phyloP scores from a whole-genome alignment of 2,329 filamentous ascomycete species.

The Talaromyces sp. region DNA sequence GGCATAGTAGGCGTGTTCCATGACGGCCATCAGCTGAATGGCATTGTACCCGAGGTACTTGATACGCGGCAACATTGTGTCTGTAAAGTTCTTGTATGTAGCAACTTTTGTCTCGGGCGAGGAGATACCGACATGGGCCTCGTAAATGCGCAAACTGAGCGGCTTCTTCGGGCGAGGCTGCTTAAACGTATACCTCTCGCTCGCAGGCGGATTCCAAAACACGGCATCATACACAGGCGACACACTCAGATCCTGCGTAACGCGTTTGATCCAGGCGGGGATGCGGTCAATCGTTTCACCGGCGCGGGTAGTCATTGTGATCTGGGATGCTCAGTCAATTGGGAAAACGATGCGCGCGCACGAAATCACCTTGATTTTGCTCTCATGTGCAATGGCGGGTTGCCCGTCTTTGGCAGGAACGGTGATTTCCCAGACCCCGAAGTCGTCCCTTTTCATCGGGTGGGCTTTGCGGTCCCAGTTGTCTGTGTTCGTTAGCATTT shows the following conservation, averaged over 20 bases:
- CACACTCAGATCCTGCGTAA: constrained; percentile 84
- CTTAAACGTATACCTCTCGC: constrained; percentile 78
- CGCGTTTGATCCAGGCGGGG: constrained; percentile 95
- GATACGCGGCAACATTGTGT: constrained; percentile 86
- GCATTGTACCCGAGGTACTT: constrained; percentile 89
- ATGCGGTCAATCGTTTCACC: constrained; percentile 81
- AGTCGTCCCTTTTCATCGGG: constrained; percentile 79
- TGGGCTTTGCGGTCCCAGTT: constrained; percentile 79
- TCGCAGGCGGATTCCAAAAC: constrained; percentile 88
- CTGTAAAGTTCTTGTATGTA: constrained; percentile 96
- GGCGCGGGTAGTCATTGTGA: constrained; percentile 72
- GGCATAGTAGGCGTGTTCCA: constrained; percentile 99
- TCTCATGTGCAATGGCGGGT: constrained; percentile 81
- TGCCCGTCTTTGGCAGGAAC: constrained; percentile 69
- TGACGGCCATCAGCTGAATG: constrained; percentile 97
- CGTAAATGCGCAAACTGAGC: constrained; percentile 82
- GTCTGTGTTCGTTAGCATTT: constrained; percentile 47
- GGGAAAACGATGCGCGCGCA: not conserved
- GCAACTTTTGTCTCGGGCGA: constrained; percentile 82
- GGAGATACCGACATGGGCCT: constrained; percentile 97
- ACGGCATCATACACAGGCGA: constrained; percentile 91
- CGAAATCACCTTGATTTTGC: constrained; percentile 76
- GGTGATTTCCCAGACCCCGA: constrained; percentile 79
- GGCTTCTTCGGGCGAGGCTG: constrained; percentile 78
- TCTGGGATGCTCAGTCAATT: constrained; percentile 45